These are phyloP conservation scores for Xylariaceae sp. DNA, from an alignment of 2,329 filamentous ascomycete genomes.

Conservation along the genomic window DNA sequence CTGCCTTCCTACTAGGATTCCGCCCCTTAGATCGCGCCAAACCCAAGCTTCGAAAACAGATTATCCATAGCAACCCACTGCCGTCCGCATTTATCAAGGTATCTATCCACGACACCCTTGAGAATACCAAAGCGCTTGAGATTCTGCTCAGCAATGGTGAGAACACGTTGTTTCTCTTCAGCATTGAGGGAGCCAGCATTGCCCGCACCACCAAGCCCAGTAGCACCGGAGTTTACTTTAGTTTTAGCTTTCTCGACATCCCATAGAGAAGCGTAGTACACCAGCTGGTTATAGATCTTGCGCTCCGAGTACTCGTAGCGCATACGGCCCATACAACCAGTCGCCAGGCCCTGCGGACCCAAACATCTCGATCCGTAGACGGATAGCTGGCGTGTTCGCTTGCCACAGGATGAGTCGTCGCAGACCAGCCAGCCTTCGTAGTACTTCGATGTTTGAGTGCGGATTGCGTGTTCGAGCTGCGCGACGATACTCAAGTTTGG, in stretches of 20 bases:
- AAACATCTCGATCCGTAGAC: slow-evolving; percentile 90
- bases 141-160: slow-evolving; percentile 77
- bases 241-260: slow-evolving; percentile 78
- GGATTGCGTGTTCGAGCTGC: slow-evolving; percentile 82
- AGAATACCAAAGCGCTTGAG: slow-evolving; percentile 71
- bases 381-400: slow-evolving; percentile 83
- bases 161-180: slow-evolving; percentile 61
- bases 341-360: slow-evolving; percentile 78
- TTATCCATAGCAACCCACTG: slow-evolving; percentile 94
- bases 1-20: too few relatives aligned
- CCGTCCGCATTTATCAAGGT: slow-evolving; percentile 83
- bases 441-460: slow-evolving; percentile 74
- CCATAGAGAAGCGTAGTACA: slow-evolving; percentile 82
- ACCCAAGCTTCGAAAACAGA: slow-evolving; percentile 68
- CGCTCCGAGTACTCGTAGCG: slow-evolving; percentile 83
- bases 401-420: slow-evolving; percentile 82
- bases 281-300: slow-evolving; percentile 87
- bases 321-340: slow-evolving; percentile 85
- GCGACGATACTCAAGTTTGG: slow-evolving; percentile 72
- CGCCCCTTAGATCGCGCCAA: slow-evolving; percentile 29
- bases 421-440: slow-evolving; percentile 92
- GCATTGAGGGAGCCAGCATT: slow-evolving; percentile 36
- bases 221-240: slow-evolving; percentile 46
- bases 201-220: slow-evolving; percentile 28
- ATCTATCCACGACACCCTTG: slow-evolving; percentile 73